Evolutionary conservation across 2,329 filamentous ascomycete species (phyloP).

Genomic region (Pestalotiopsis sp.): DNA sequence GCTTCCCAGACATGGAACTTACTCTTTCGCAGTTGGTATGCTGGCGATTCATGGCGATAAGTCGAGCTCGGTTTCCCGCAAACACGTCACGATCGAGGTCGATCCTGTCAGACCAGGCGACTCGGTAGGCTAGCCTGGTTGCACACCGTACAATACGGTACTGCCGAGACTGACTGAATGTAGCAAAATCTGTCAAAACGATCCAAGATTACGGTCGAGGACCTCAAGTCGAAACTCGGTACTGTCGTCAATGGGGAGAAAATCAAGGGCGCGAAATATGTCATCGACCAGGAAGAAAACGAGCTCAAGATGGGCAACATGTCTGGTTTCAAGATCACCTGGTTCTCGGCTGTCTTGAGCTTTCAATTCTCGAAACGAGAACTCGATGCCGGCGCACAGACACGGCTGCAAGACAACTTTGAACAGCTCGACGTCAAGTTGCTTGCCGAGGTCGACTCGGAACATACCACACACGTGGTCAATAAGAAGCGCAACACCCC

Average conservation of each 20-base stretch:
- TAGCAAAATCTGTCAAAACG: slow-evolving; percentile 64
- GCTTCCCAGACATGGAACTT: slow-evolving; percentile 16
- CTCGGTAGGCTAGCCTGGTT: slow-evolving; percentile 51
- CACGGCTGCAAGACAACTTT: slow-evolving; percentile 62
- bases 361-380: slow-evolving; percentile 77
- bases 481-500: slow-evolving; percentile 88
- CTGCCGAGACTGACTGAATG: slow-evolving; percentile 2
- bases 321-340: slow-evolving; percentile 68
- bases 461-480: slow-evolving; percentile 81
- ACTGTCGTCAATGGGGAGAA: slow-evolving; percentile 74
- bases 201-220: slow-evolving; percentile 72
- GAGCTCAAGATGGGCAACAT: slow-evolving; percentile 73
- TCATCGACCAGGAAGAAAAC: slow-evolving; percentile 58
- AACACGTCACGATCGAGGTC: slow-evolving; percentile 80
- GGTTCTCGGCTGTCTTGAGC: slow-evolving; percentile 78
- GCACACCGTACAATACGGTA: neutral
- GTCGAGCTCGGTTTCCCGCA: slow-evolving; percentile 82
- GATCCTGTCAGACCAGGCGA: slow-evolving; percentile 64
- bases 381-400: slow-evolving; percentile 64
- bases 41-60: slow-evolving; percentile 60
- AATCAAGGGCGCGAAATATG: slow-evolving; percentile 62
- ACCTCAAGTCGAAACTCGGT: slow-evolving; percentile 81
- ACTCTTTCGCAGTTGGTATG: slow-evolving; percentile 52
- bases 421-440: slow-evolving; percentile 91
- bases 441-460: slow-evolving; percentile 67